Percentiles rank a stretch among this genome's conserved stretches.
phyloP scores from a whole-genome alignment of 1,284 basidiomycete genomes.

The Leccinum huronense region DNA sequence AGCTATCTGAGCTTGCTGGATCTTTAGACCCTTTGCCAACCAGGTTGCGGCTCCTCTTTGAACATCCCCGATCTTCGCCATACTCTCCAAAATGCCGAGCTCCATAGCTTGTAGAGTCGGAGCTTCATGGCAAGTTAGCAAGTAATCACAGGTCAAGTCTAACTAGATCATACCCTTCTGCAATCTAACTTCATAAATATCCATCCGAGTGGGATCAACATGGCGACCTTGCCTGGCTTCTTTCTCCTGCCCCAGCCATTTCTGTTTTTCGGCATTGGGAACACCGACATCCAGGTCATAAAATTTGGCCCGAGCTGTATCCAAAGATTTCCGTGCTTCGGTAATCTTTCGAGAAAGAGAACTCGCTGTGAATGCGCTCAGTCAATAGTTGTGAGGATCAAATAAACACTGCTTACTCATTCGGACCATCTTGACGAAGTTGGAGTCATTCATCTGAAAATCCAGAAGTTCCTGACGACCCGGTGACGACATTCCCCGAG shows the following conservation, averaged over 20 bases:
- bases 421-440: neutral
- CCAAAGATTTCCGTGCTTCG: neutral
- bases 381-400: too few relatives aligned
- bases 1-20: neutral
- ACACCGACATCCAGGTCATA: neutral
- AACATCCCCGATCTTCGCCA: neutral
- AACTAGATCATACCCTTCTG: neutral
- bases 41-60: neutral
- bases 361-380: neutral
- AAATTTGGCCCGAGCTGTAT: neutral
- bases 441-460: neutral
- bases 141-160: neutral
- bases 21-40: neutral
- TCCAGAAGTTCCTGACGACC: neutral
- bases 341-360: neutral
- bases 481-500: neutral
- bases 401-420: neutral
- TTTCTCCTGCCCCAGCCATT: neutral
- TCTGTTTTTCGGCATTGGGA: neutral
- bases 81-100: neutral
- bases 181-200: neutral
- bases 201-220: neutral
- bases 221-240: neutral
- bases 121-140: neutral
- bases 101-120: neutral